Base-by-base conservation (phyloP, 345 rosid species). In the Aquilaria malaccensis region DNA sequence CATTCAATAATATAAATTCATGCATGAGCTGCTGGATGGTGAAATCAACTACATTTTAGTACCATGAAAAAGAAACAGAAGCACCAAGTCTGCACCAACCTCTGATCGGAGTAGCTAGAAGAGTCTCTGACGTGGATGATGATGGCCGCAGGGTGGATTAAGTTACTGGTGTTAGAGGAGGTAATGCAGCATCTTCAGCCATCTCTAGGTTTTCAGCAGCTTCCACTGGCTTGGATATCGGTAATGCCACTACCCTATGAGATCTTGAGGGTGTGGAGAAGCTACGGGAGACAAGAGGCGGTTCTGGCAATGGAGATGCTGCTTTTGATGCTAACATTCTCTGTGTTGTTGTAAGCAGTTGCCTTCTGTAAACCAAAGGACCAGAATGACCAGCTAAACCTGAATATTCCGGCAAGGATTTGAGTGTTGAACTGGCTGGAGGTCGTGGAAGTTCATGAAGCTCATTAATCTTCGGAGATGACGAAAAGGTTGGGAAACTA, bases 361-460 rank as follows among this genome's bases (percentile, higher is more conserved):
- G 77, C 67, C 79, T 77, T 81, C 76, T 77, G 13, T 77, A 73
- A n/a, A 80, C 73, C 74, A 91, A 62, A 10, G 96, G 99, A 14
- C 91, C 95, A 29, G 97, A 95, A 67, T 82, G 77, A 60, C 91
- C 93, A 52, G 77, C 56, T 31, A 66, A 47, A 57, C 72, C 69
- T 13, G 65, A 65, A 9, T 9, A 37, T 37, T 79, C 76, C 65
- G 78, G 84, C 49, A 83, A 70, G 7, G 85, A 62, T 62, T 73
- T 76, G 59, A 69, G 33, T 31, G 52, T 56, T 43, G 74, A 75
- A 72, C 70, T 78, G 49, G 71, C 73, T 2, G 95, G 95, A 32
- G 97, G 99, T 80, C 96, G 85, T 33, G 99, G 99, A 74, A 95
- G 99, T 72, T 91, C 99, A 74, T 95, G 99, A 65, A 95, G 96